Base-by-base conservation (phyloP, 768 basidiomycete species). In the Chiua virens region DNA sequence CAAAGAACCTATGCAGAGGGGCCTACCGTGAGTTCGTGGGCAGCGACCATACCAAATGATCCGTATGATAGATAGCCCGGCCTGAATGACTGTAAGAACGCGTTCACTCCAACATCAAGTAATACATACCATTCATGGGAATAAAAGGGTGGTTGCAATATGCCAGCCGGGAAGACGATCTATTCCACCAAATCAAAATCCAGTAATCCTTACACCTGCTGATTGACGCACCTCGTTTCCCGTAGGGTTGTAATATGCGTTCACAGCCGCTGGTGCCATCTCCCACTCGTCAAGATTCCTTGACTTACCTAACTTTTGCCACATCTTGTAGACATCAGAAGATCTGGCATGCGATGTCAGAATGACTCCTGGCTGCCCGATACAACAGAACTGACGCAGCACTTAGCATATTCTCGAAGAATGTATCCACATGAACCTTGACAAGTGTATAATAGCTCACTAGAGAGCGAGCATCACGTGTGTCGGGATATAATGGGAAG, bases 121-220 rank as follows among this genome's bases (percentile, higher is more conserved):
- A 42, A 25, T 32, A 53, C 77, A 35, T 53, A 89, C 89, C 92
- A 96, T 49, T 83, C 75, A 46, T 80, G 74, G 5, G 80, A 81
- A 76, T 94, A 98, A 80, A 94, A 98, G 0, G 95, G 95, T 2
- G 91, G 86, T 56, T 87, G 92, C 17, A 98, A 72, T 61, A 98
- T 94, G 22, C 97, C 97, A 20, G 97, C 96, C 9, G 97, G 95
- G 74, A 99, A 98, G 20, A 93, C 91, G 45, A 95, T 93, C 86
- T 91, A 52, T 40, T 14, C 23, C n/a, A 42, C 5, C 25, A 39
- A 46, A 28, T 49, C 7, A 1, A 14, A 46, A 43, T 32, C 13
- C n/a, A 15, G n/a, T 14, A 11, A 42, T 35, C 3, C 4, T 30
- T 21, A 25, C 11, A 8, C 5, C 5, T 2, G 21, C 6, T 7